Conservation (phyloP, 2,329 filamentous ascomycete species). For the Incumbomyces delicatus region DNA sequence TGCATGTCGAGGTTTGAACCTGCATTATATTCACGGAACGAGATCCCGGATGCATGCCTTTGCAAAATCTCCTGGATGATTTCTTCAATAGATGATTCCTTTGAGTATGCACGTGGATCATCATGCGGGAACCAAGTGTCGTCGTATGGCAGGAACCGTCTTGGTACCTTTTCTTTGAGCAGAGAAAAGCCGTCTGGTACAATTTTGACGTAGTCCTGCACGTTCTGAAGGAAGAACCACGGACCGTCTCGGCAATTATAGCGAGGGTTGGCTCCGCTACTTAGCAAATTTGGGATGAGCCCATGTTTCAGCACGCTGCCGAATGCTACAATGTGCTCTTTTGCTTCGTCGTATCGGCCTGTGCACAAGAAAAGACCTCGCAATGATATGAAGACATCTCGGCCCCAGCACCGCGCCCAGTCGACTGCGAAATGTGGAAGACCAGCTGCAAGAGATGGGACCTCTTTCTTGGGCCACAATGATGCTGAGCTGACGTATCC, state of each 20-base stretch:
- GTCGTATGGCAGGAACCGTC: conserved; percentile 88
- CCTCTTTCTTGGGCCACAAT: conserved; percentile 72
- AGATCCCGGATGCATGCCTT: conserved; percentile 79
- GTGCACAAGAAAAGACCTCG: conserved; percentile 87
- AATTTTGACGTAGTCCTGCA: conserved; percentile 82
- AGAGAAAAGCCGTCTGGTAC: conserved; percentile 67
- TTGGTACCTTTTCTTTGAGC: conserved; percentile 64
- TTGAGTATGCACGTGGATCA: conserved; percentile 76
- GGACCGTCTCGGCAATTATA: conserved; percentile 96
- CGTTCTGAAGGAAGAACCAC: conserved; percentile 95
- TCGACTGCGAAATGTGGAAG: conserved; percentile 87
- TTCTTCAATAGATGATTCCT: conserved; percentile 72
- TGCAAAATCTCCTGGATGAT: conserved; percentile 90
- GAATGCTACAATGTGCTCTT: conserved; percentile 89
- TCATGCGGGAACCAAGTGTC: conserved; percentile 84
- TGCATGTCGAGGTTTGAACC: conserved; percentile 80
- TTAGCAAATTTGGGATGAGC: conserved; percentile 91
- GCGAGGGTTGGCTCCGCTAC: conserved; percentile 72
- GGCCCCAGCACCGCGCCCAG: conserved; percentile 95
- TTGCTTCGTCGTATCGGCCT: conserved; percentile 77
- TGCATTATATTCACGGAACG: conserved; percentile 90
- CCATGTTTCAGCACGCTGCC: conserved; percentile 95
- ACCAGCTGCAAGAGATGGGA: conserved; percentile 82
- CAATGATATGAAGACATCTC: conserved; percentile 92
- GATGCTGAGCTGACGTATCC: conserved; percentile 85